Percentiles rank a stretch among this genome's conserved stretches.
Evolutionary conservation across 345 rosid genomes (phyloP).

Genomic region (Nasturtium officinale): DNA sequence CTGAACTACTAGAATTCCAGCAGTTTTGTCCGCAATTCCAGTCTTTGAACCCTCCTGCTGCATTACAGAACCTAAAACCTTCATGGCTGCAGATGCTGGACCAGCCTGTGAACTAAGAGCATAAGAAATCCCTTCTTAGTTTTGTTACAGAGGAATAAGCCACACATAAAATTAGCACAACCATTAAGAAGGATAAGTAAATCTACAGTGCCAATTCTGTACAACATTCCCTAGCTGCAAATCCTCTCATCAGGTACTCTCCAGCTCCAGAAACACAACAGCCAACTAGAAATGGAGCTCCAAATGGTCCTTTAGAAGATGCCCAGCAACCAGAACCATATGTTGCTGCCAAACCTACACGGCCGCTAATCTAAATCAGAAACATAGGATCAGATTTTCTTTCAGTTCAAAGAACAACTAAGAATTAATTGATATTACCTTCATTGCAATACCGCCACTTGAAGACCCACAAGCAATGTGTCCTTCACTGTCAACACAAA

Average conservation of each 20-base stretch:
- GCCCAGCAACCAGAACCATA: conserved; percentile 99
- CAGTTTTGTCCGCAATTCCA: conserved; percentile 58
- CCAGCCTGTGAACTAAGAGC: conserved; percentile 78
- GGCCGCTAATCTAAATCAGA: conserved; percentile 70
- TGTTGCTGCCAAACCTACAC: conserved; percentile 90
- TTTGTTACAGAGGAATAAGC: conserved; percentile 5
- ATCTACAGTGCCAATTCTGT: conserved; percentile 70
- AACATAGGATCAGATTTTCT: conserved; percentile 2
- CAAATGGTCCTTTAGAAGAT: conserved; percentile 69
- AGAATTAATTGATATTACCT: conserved; percentile 50
- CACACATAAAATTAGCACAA: background rate
- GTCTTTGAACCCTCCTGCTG: conserved; percentile 46
- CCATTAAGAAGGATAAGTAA: conserved; percentile 6
- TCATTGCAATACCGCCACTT: conserved; percentile 94
- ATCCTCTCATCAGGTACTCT: conserved; percentile 89
- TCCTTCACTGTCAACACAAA: conserved; percentile 87
- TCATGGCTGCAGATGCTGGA: conserved; percentile 87
- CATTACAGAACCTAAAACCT: conserved; percentile 60
- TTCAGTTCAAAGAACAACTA: background rate
- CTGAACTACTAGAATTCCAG: conserved; percentile 79
- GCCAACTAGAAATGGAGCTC: conserved; percentile 70
- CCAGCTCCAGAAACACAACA: conserved; percentile 93
- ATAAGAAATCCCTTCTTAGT: conserved; percentile 19
- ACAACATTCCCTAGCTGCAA: conserved; percentile 91
- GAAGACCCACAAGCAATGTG: conserved; percentile 85